A percentile compares a stretch with the other conserved stretches of the same genome.
These are phyloP conservation scores for Fusarium duplospermum DNA, from an alignment of 2,329 filamentous ascomycete genomes.

Conservation along the genomic window DNA sequence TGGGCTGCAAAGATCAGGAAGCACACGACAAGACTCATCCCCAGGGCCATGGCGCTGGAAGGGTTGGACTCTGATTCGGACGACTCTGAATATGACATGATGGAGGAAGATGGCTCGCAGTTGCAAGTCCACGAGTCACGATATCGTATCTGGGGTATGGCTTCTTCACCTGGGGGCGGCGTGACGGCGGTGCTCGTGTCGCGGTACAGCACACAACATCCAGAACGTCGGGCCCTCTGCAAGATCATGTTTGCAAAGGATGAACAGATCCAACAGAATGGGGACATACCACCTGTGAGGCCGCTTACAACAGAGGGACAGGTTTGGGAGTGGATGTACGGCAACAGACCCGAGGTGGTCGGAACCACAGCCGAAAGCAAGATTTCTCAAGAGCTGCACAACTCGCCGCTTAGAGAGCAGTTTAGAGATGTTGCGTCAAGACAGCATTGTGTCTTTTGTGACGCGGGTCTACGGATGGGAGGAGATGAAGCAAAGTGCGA, in stretches of 20 bases:
- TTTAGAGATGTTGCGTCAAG: slow-evolving; percentile 51
- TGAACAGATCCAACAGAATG: slow-evolving; percentile 9
- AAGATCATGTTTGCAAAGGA: slow-evolving; percentile 53
- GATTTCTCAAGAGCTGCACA: slow-evolving; percentile 17
- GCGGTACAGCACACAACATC: slow-evolving; percentile 60
- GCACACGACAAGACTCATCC: slow-evolving; percentile 57
- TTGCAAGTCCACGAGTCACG: slow-evolving; percentile 61
- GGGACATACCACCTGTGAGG: slow-evolving; percentile 1
- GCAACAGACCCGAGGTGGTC: slow-evolving; percentile 58
- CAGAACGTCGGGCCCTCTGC: slow-evolving; percentile 55
- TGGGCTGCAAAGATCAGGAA: slow-evolving; percentile 63
- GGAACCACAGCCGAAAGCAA: slow-evolving; percentile 50
- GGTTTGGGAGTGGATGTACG: slow-evolving; percentile 71
- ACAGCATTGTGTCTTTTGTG: slow-evolving; percentile 63
- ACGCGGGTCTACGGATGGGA: slow-evolving; percentile 47
- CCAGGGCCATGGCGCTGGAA: slow-evolving; percentile 58
- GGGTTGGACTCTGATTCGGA: slow-evolving; percentile 50
- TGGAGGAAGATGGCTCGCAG: slow-evolving; percentile 49
- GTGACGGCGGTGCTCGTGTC: slow-evolving; percentile 63
- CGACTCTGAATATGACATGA: slow-evolving; percentile 45
- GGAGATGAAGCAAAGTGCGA: slow-evolving; percentile 53
- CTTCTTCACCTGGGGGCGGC: slow-evolving; percentile 63
- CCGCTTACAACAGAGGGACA: slow-evolving; percentile 61
- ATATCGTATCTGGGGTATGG: slow-evolving; percentile 65
- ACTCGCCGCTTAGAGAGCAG: slow-evolving; percentile 49